phyloP scores from a whole-genome alignment of 257 asterid species.

The Haberlea rhodopensis region DNA sequence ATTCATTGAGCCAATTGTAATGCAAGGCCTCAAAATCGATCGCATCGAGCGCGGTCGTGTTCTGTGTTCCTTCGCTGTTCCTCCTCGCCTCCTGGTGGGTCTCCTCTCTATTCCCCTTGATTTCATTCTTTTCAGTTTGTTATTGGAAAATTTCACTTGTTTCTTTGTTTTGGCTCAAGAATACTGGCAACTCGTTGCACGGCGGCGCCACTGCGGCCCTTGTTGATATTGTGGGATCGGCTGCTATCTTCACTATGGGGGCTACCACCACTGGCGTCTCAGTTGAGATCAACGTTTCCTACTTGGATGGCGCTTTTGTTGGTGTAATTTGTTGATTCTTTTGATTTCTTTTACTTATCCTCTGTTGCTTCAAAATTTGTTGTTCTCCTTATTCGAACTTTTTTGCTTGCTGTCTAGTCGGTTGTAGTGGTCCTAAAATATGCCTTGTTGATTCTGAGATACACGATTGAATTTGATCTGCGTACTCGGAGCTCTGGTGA shows the following conservation, averaged over 20 bases:
- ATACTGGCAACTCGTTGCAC: constrained; percentile 61
- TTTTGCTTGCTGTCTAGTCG: neutral
- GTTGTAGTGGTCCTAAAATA: too few relatives aligned
- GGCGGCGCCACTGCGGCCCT: constrained; percentile 75
- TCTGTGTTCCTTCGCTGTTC: constrained; percentile 64
- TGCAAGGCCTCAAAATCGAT: constrained; percentile 63
- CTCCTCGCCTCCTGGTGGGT: constrained; percentile 72
- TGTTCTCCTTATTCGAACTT: neutral
- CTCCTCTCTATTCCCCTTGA: neutral
- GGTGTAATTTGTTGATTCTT: constrained; percentile 45
- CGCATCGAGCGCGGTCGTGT: constrained; percentile 64
- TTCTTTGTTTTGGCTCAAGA: constrained; percentile 34
- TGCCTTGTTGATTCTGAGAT: too few relatives aligned
- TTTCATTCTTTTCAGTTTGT: neutral
- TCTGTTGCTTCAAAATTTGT: neutral
- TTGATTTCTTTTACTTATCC: neutral
- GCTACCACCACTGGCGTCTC: constrained; percentile 58
- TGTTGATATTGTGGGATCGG: constrained; percentile 73
- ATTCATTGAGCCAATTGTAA: constrained; percentile 63
- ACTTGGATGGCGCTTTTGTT: constrained; percentile 52
- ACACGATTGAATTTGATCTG: too few relatives aligned
- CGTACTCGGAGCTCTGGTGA: too few relatives aligned
- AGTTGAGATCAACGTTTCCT: constrained; percentile 70
- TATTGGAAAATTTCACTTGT: constrained; percentile 1
- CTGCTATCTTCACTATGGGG: constrained; percentile 55